phyloP scores from a whole-genome alignment of 805 yeast genomes.

The Ogataea siamensis region DNA sequence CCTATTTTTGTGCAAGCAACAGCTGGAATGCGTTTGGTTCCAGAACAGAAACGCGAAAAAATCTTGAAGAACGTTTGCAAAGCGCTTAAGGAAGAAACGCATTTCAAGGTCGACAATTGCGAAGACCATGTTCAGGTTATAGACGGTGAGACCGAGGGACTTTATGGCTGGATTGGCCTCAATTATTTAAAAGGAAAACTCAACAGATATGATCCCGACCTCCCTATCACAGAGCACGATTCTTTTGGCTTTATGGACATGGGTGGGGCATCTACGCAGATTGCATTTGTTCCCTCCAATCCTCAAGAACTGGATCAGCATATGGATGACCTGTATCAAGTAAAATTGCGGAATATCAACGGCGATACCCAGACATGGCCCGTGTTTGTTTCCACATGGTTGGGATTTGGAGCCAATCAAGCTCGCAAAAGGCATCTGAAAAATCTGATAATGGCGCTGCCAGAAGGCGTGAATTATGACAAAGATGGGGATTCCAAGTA shows the following conservation, averaged over 20 bases:
- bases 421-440: slow-evolving; percentile 76
- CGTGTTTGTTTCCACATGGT: slow-evolving; percentile 93
- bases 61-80: slow-evolving; percentile 63
- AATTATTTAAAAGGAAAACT: slow-evolving; percentile 77
- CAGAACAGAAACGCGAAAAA: slow-evolving; percentile 47
- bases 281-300: slow-evolving; percentile 84
- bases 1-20: slow-evolving; percentile 93
- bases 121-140: slow-evolving; percentile 74
- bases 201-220: slow-evolving; percentile 41
- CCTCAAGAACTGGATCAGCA: slow-evolving; percentile 60
- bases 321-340: slow-evolving; percentile 66
- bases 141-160: slow-evolving; percentile 92
- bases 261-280: slow-evolving; percentile 99
- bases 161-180: slow-evolving; percentile 93
- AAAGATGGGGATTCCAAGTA: slow-evolving; percentile 45
- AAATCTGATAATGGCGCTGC: slow-evolving; percentile 46
- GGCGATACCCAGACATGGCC: slow-evolving; percentile 77
- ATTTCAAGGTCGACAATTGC: slow-evolving; percentile 61
- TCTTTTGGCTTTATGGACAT: slow-evolving; percentile 95
- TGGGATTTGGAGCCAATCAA: slow-evolving; percentile 96
- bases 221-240: slow-evolving; percentile 26
- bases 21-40: slow-evolving; percentile 90
- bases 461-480: slow-evolving; percentile 45
- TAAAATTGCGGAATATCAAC: slow-evolving; percentile 63
- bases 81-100: slow-evolving; percentile 49